These are phyloP conservation scores for Starmerella roubikii DNA, from an alignment of 805 yeast genomes.

Conservation along the genomic window DNA sequence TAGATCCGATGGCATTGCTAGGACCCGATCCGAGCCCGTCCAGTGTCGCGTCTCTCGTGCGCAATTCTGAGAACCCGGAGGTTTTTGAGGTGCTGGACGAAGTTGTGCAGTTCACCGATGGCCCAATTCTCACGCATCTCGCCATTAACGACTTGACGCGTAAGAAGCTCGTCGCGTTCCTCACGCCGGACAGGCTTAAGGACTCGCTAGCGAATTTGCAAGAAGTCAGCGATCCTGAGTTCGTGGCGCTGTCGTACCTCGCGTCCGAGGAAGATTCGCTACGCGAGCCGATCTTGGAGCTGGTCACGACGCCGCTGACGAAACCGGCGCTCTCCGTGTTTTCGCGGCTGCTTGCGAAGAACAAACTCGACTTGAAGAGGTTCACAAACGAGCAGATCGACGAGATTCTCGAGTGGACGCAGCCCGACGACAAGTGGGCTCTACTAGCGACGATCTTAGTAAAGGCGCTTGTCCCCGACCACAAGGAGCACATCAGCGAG, in stretches of 20 bases:
- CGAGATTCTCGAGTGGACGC: constrained; percentile 1
- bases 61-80: constrained; percentile 1
- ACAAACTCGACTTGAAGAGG: constrained; percentile 2
- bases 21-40: constrained; percentile 12
- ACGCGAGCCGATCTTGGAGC: constrained; percentile 9
- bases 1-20: constrained; percentile 13
- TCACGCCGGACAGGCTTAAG: constrained; percentile 8
- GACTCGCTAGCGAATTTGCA: constrained; percentile 6
- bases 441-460: constrained; percentile 8
- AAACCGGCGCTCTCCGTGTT: constrained; percentile 4
- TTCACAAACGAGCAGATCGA: not conserved
- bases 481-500: constrained; percentile 1
- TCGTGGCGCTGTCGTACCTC: constrained; percentile 16
- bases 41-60: constrained; percentile 9
- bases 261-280: constrained; percentile 12
- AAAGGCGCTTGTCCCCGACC: constrained; percentile 4
- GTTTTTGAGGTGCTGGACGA: constrained; percentile 7
- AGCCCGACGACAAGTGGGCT: constrained; percentile 5
- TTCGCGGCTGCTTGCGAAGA: constrained; percentile 6
- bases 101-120: constrained; percentile 13
- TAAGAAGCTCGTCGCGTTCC: constrained; percentile 6
- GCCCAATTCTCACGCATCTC: constrained; percentile 16
- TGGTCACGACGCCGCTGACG: not conserved
- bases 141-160: constrained; percentile 15
- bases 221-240: constrained; percentile 16